Percentiles rank a stretch among this genome's conserved stretches.
Evolutionary conservation across 257 asterid genomes (phyloP).

Genomic region (Primulina tabacum): DNA sequence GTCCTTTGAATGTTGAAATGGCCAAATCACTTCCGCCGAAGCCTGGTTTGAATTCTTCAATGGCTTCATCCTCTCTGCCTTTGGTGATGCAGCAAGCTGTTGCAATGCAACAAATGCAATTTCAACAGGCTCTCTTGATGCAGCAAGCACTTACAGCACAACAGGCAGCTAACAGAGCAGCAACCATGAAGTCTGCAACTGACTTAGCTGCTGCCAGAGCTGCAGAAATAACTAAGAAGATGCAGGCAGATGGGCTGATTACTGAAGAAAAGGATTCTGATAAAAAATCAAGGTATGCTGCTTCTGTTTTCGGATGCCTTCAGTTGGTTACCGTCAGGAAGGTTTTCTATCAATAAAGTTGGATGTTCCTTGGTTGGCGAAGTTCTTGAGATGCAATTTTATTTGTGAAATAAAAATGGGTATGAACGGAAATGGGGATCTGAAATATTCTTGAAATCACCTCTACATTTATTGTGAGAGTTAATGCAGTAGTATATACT

Average conservation of each 20-base stretch:
- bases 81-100: conserved; percentile 96
- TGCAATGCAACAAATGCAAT: conserved; percentile 98
- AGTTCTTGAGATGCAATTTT: neutral
- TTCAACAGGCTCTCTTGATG: conserved; percentile 93
- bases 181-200: conserved; percentile 95
- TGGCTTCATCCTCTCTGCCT: conserved; percentile 67
- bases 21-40: conserved; percentile 92
- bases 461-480: neutral
- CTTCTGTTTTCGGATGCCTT: neutral
- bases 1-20: conserved; percentile 96
- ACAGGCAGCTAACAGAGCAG: conserved; percentile 94
- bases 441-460: neutral
- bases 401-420: too few species aligned
- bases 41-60: conserved; percentile 42
- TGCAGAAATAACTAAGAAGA: conserved; percentile 84
- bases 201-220: conserved; percentile 98
- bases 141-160: conserved; percentile 87
- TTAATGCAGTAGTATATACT: neutral
- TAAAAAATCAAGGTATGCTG: conserved; percentile 59
- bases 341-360: neutral
- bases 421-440: neutral
- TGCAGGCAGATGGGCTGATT: conserved; percentile 78
- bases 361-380: neutral
- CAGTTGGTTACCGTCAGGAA: neutral
- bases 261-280: conserved; percentile 55